Evolutionary conservation across 2,329 filamentous ascomycete genomes (phyloP).

Genomic region (Kalaharituber pfeilii): DNA sequence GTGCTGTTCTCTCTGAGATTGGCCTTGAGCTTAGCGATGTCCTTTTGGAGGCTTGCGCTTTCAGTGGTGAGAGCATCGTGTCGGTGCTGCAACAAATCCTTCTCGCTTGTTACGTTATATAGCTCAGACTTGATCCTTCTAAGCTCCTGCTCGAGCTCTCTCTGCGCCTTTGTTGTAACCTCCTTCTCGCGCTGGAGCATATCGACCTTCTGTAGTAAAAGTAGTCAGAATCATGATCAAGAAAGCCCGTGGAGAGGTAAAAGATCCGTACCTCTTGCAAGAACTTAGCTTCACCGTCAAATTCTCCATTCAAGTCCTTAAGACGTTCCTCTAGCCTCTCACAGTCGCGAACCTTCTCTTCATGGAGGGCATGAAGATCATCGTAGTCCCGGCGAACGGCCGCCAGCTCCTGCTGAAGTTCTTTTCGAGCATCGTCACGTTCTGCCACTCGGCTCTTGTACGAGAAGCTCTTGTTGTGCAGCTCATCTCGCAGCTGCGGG

Average conservation of each 20-base stretch:
- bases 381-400: conserved; percentile 32
- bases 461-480: conserved; percentile 50
- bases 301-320: conserved; percentile 19
- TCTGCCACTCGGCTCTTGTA: conserved; percentile 59
- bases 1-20: conserved; percentile 32
- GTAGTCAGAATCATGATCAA: neutral
- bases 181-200: conserved; percentile 28
- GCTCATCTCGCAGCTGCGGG: conserved; percentile 16
- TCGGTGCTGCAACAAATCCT: conserved; percentile 49
- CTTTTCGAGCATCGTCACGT: conserved; percentile 51
- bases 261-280: conserved; percentile 13
- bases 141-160: conserved; percentile 32
- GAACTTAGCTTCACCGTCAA: conserved; percentile 19
- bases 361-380: conserved; percentile 30
- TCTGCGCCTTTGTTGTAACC: conserved; percentile 31
- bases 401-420: conserved; percentile 49
- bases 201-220: conserved; percentile 12
- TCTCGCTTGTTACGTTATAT: conserved; percentile 41
- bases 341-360: conserved; percentile 30
- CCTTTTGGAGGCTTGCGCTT: conserved; percentile 47
- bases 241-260: conserved; percentile 4
- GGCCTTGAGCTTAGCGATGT: conserved; percentile 39
- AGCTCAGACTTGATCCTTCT: conserved; percentile 43
- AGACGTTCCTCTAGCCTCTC: conserved; percentile 26
- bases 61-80: conserved; percentile 51